These are phyloP conservation scores for Pseudogymnoascus sp. DNA, from an alignment of 2,329 filamentous ascomycete species.

Conservation along the genomic window DNA sequence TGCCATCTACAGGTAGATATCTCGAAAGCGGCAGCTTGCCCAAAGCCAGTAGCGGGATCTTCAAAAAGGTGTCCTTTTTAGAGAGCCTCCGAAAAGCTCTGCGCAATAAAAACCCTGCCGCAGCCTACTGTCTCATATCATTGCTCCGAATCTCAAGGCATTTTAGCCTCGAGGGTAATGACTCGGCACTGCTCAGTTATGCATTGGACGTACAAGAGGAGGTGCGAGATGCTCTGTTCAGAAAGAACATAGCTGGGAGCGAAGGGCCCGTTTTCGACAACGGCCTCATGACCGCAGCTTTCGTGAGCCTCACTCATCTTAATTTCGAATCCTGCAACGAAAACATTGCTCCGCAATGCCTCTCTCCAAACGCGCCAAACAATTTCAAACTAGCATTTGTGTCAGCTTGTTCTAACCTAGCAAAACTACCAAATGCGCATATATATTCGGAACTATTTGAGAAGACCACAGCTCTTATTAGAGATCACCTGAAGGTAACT, in stretches of 20 bases:
- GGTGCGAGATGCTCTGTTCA: conserved; percentile 57
- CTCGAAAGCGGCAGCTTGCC: conserved; percentile 35
- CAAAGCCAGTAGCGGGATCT: conserved; percentile 52
- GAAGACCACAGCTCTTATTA: conserved; percentile 49
- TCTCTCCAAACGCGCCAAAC: conserved; percentile 47
- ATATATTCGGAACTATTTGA: conserved; percentile 49
- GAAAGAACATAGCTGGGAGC: conserved; percentile 39
- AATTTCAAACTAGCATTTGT: conserved; percentile 56
- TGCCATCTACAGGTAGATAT: conserved; percentile 26
- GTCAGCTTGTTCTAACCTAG: conserved; percentile 56
- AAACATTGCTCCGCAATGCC: conserved; percentile 48
- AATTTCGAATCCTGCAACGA: conserved; percentile 52
- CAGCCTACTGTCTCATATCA: conserved; percentile 57
- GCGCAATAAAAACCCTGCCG: conserved; percentile 57
- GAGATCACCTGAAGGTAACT: conserved; percentile 47
- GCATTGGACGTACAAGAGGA: conserved; percentile 64
- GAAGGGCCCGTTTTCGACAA: conserved; percentile 50
- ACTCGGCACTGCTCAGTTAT: conserved; percentile 52
- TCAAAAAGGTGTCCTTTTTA: conserved; percentile 59
- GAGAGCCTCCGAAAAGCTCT: conserved; percentile 56
- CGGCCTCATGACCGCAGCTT: conserved; percentile 58
- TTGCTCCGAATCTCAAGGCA: conserved; percentile 56
- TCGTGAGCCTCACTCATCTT: conserved; percentile 56
- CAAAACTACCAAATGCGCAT: conserved; percentile 41
- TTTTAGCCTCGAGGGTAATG: conserved; percentile 51